Percentiles rank a stretch among this genome's conserved stretches.
phyloP scores from a whole-genome alignment of 2,329 filamentous ascomycete species.

The Hymenoscyphus repandus region DNA sequence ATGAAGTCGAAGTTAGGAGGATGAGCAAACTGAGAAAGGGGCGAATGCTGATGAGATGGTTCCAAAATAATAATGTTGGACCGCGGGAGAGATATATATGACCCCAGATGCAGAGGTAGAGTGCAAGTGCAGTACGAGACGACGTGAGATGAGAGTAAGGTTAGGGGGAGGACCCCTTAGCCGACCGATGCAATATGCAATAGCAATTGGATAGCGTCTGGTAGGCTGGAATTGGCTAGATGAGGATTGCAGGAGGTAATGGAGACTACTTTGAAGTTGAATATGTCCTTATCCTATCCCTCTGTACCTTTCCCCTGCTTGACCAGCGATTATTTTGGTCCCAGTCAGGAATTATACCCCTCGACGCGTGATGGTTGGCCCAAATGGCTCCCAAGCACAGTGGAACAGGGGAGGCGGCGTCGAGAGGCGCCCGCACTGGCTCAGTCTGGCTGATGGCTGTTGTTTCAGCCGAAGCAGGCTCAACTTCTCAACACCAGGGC shows the following conservation, averaged over 20 bases:
- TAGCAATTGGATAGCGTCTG: background rate
- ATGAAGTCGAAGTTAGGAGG: background rate
- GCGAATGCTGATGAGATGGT: background rate
- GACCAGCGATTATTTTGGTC: conserved; percentile 17
- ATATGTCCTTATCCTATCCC: conserved; percentile 3
- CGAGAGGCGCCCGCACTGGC: conserved; percentile 8
- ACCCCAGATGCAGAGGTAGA: background rate
- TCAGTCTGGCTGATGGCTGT: conserved; percentile 2
- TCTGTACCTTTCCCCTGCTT: conserved; percentile 3
- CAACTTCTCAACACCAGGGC: background rate
- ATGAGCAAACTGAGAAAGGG: background rate
- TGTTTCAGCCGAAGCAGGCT: conserved; percentile 10
- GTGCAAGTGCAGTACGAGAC: too few relatives aligned
- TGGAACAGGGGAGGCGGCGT: background rate
- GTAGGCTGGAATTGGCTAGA: conserved; percentile 1
- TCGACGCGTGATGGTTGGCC: conserved; percentile 18
- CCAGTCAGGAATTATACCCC: conserved; percentile 19
- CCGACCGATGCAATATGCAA: background rate
- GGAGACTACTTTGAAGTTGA: background rate
- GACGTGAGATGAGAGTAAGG: background rate
- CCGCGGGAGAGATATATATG: conserved; percentile 11
- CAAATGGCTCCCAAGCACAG: conserved; percentile 4
- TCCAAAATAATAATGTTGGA: background rate
- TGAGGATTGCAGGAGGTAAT: conserved; percentile 6
- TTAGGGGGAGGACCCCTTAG: background rate